Base-by-base conservation (phyloP, 306 rosid genomes). In the Betula pendula region DNA sequence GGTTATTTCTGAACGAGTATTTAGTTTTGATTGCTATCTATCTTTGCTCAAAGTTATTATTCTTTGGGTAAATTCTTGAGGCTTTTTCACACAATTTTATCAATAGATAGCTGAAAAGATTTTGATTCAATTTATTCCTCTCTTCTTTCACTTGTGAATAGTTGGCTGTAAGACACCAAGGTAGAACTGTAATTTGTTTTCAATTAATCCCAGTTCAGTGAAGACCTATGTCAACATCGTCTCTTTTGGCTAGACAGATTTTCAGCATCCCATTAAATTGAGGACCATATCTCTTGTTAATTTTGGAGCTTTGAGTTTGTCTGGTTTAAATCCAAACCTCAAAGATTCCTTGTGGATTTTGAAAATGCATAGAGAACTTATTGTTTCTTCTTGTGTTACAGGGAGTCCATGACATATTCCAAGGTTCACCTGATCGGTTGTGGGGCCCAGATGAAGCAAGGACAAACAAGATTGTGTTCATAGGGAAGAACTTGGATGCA, bases 361-460 rank as follows among this genome's bases (percentile, higher is more conserved):
- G 49, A 45, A 45, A 45, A 12, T 10, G 49, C 49, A 45, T 45
- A 45, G 49, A 38, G 42, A 38, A 38, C 42, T 38, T 38, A 38
- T 45, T 68, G 8, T 70, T 13, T 22, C 14, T 45, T 77, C 80
- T 69, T 77, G 53, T 75, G 80, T 71, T 71, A 77, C 90, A 95
- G 98, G 98, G 97, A 62, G 98, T 92, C 75, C 98, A 95, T 74
- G 98, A 95, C 85, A 92, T 95, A 79, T 95, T 95, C 85, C 97
- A 92, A 92, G 98, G 98, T 59, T 90, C 97, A 10, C 98, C 98
- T 0, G 98, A 95, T 74, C 91, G 98, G 80, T 70, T 87, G 92
- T 95, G 98, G 98, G 90, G 92, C 8, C 20, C 85, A 24, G 84
- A 90, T 31, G 99, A 95, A 85, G 83, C 89, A 53, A 90, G 97